These are phyloP conservation scores for Pseudogymnoascus destructans DNA, from an alignment of 2,329 filamentous ascomycete genomes.

Conservation along the genomic window DNA sequence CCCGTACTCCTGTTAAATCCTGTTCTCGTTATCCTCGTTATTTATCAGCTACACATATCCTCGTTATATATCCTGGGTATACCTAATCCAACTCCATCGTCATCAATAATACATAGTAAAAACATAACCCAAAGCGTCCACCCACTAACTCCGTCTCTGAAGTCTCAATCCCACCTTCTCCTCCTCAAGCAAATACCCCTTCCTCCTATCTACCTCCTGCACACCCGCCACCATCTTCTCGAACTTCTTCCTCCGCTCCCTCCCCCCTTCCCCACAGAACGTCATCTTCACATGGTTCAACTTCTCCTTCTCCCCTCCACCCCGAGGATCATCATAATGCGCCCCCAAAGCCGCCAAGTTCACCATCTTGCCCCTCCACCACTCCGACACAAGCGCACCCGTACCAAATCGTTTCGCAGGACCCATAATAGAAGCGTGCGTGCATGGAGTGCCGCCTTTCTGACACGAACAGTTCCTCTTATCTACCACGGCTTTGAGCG, in stretches of 20 bases:
- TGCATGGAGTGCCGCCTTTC: background rate
- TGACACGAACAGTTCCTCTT: background rate
- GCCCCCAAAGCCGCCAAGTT: conserved; percentile 5
- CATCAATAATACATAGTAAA: background rate
- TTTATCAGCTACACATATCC: background rate
- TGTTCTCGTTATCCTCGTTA: background rate
- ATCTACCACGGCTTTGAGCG: background rate
- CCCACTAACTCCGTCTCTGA: background rate
- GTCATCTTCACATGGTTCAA: conserved; percentile 6
- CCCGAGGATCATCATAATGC: background rate
- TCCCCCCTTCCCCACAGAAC: background rate
- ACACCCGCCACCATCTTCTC: background rate
- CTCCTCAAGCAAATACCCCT: background rate
- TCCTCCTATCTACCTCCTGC: background rate
- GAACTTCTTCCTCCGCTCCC: background rate
- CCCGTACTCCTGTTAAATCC: background rate
- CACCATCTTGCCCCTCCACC: conserved; percentile 1
- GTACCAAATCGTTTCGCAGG: conserved; percentile 4
- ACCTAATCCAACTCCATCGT: background rate
- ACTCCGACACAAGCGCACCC: background rate
- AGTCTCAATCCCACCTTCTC: background rate
- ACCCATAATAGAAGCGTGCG: background rate
- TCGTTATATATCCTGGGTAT: conserved; percentile 1
- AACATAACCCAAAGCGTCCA: background rate
- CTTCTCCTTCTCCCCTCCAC: background rate